A percentile compares a stretch with the other conserved stretches of the same genome.
These are phyloP conservation scores for Phoenix roebelenii DNA, from an alignment of 176 grass and related monocot genomes.

Conservation along the genomic window DNA sequence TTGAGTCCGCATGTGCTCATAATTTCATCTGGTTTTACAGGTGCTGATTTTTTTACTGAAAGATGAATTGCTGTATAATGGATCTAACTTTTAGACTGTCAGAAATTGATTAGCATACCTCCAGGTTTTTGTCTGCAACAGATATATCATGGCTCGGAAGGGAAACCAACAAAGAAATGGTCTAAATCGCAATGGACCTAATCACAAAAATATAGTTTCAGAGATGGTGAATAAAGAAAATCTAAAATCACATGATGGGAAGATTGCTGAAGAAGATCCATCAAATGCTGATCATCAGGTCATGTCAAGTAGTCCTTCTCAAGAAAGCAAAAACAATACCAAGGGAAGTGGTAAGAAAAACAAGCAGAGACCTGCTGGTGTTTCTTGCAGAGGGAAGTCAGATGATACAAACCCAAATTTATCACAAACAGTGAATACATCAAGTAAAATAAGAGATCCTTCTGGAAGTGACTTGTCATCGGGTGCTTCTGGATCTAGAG, in stretches of 20 bases:
- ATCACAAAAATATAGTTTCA: constrained; percentile 31
- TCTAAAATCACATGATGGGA: constrained; percentile 42
- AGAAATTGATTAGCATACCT: too few relatives aligned
- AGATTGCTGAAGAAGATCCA: constrained; percentile 17
- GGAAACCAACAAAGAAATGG: constrained; percentile 73
- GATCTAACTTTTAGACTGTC: too few relatives aligned
- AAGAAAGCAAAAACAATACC: constrained; percentile 30
- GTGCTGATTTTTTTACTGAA: too few relatives aligned
- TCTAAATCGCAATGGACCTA: constrained; percentile 28
- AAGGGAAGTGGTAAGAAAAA: constrained; percentile 35
- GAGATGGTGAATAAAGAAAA: constrained; percentile 24
- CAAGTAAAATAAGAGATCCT: constrained; percentile 21
- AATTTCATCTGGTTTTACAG: too few relatives aligned
- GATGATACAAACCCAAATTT: constrained; percentile 19
- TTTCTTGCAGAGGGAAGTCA: constrained; percentile 24
- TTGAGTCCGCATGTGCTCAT: too few relatives aligned
- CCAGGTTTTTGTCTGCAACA: too few relatives aligned
- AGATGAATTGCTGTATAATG: too few relatives aligned
- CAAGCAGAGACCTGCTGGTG: constrained; percentile 21
- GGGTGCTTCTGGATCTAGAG: constrained; percentile 25
- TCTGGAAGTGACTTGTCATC: constrained; percentile 25
- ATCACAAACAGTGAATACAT: constrained; percentile 19
- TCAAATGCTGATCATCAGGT: constrained; percentile 26
- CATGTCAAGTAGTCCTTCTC: constrained; percentile 23
- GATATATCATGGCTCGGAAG: constrained; percentile 61